These are phyloP conservation scores for Maudiozyma serrabonitensis DNA, from an alignment of 805 yeast species.

Conservation along the genomic window DNA sequence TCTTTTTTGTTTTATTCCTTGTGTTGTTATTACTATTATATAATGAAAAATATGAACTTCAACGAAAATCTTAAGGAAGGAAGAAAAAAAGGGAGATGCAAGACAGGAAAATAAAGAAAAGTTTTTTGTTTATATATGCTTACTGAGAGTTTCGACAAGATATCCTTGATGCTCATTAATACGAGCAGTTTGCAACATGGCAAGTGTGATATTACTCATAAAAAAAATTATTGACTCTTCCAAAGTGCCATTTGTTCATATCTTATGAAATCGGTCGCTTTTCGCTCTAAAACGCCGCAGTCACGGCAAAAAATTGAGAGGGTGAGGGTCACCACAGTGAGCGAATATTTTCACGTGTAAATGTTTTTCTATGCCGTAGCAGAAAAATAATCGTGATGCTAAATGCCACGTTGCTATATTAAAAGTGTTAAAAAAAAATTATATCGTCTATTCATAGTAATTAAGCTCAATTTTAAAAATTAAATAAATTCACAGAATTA, in stretches of 20 bases:
- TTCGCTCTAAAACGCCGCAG: background rate
- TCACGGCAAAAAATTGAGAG: background rate
- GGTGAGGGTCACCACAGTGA: background rate
- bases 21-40: too few relatives aligned
- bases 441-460: background rate
- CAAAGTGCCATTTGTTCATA: background rate
- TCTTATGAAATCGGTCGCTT: too few relatives aligned
- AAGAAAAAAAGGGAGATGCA: too few relatives aligned
- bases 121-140: background rate
- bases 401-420: background rate
- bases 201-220: background rate
- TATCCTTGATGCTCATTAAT: background rate
- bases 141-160: background rate
- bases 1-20: too few relatives aligned
- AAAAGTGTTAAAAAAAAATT: background rate
- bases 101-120: background rate
- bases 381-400: background rate
- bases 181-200: background rate
- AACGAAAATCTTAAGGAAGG: too few relatives aligned
- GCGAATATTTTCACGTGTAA: constrained; percentile 1
- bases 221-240: background rate
- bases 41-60: too few relatives aligned
- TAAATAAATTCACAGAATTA: background rate
- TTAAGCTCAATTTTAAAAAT: background rate
- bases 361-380: background rate